Conservation (phyloP, 345 rosid species). For the Lepidium aucheri region DNA sequence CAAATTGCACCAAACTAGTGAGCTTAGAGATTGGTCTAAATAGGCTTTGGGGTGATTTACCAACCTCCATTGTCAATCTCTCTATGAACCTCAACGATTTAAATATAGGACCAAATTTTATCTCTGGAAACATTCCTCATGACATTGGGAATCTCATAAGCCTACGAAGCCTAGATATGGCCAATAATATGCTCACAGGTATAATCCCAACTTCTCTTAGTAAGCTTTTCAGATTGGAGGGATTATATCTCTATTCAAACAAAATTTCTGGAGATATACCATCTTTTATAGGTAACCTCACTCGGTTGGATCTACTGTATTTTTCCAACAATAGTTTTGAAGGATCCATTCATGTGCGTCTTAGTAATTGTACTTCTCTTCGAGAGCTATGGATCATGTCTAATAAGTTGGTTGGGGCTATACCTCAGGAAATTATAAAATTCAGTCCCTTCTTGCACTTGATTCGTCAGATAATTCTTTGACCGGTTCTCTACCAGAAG, state of each 20-base stretch:
- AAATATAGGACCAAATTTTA: rapidly evolving
- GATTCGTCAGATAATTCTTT: no score
- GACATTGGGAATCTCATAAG: background rate
- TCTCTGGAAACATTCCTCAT: background rate
- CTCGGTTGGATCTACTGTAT: background rate
- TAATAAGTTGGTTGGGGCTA: background rate
- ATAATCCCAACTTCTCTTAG: background rate
- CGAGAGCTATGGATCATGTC: rapidly evolving
- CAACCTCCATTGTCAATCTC: background rate
- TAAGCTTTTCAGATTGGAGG: background rate
- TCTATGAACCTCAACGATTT: background rate
- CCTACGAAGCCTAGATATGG: background rate
- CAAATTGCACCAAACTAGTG: background rate
- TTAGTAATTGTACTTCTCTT: background rate
- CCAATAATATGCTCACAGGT: background rate
- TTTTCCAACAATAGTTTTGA: background rate
- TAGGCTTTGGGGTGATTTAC: background rate
- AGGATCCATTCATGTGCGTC: background rate
- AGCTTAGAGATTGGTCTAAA: background rate
- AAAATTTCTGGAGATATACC: background rate
- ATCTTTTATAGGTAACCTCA: background rate
- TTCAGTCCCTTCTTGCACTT: no score
- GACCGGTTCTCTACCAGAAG: no score
- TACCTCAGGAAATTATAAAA: no score
- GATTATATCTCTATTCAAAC: background rate